Evolutionary conservation across 371 early-diverging fungal species (phyloP).

Genomic region (Conidiobolus incongruus): DNA sequence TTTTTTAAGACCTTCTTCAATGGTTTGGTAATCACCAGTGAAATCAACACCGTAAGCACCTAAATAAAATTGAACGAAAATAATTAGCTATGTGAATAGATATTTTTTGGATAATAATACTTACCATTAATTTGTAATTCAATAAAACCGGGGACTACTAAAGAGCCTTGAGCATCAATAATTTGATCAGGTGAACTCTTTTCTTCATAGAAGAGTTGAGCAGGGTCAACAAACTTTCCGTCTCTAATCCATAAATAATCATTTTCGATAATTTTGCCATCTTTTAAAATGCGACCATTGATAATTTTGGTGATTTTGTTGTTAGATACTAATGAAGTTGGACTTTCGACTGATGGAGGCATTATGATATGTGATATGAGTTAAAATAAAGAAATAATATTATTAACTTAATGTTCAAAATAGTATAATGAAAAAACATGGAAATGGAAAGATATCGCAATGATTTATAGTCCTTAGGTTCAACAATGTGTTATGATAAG

Average conservation of each 20-base stretch:
- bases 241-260: conserved; percentile 50
- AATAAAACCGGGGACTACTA: conserved; percentile 60
- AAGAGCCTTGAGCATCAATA: conserved; percentile 45
- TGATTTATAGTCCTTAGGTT: too few relatives aligned
- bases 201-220: conserved; percentile 38
- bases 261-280: conserved; percentile 43
- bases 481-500: too few relatives aligned
- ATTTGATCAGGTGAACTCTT: conserved; percentile 37
- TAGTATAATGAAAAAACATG: too few relatives aligned
- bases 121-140: conserved; percentile 70
- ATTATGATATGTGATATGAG: too few relatives aligned
- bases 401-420: too few relatives aligned
- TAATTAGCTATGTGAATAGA: background rate
- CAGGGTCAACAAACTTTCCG: conserved; percentile 58
- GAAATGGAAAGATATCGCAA: too few relatives aligned
- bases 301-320: conserved; percentile 34
- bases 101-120: conserved; percentile 1
- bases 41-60: conserved; percentile 72
- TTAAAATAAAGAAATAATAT: too few relatives aligned
- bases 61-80: conserved; percentile 4
- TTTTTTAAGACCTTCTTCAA: conserved; percentile 24
- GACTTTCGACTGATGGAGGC: too few relatives aligned
- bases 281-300: conserved; percentile 46
- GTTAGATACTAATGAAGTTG: too few relatives aligned
- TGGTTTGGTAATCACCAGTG: conserved; percentile 26